Base-by-base conservation (phyloP, 192 early-diverging fungal species). In the Podochytrium sp. region DNA sequence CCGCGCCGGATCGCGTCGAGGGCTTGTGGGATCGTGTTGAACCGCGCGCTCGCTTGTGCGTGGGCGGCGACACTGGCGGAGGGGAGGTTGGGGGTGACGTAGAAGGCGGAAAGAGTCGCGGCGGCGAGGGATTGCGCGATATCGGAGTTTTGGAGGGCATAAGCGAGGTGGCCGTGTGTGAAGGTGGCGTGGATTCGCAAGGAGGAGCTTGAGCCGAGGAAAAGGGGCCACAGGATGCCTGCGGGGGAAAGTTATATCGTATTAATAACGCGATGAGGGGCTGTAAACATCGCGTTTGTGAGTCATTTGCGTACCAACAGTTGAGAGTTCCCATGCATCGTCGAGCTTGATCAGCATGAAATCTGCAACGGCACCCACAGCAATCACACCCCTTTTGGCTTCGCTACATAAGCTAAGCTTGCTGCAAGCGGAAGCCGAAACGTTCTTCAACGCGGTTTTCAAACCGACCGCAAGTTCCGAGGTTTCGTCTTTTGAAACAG, bases 1-100 rank as follows among this genome's bases (percentile, higher is more conserved):
- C 96, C 60, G 78, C 83, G 43, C 90, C 94, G 80, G 61, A 75
- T 65, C n/a, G 58, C 89, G 25, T 82, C 80, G 12, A 93, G 66
- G 14, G 91, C 90, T 41, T 89, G 86, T 57, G 84, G 82, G 72
- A 93, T 88, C 20, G 83, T 71, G 79, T 92, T 85, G 79, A 93
- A 93, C 58, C 83, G 79, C 53, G 70, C 39, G 20, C 7, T 39
- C 16, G 7, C 32, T 5, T 62, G 32, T 34, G 23, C 5, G 4
- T 40, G 20, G 12, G 69, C 67, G 10, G 62, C 60, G 29, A 68
- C 38, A 56, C 58, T 41, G 33, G 58, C 7, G 20, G n/a, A 57
- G 0, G 80, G 76, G 3, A 53, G 33, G 56, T 82, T 84, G 3
- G 63, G 61, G 16, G 53, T 33, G 34, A 42, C 33, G 62, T 82